A percentile compares a stretch with the other conserved stretches of the same genome.
Evolutionary conservation across 2,329 filamentous ascomycete genomes (phyloP).

Genomic region (Fusarium nurragi): DNA sequence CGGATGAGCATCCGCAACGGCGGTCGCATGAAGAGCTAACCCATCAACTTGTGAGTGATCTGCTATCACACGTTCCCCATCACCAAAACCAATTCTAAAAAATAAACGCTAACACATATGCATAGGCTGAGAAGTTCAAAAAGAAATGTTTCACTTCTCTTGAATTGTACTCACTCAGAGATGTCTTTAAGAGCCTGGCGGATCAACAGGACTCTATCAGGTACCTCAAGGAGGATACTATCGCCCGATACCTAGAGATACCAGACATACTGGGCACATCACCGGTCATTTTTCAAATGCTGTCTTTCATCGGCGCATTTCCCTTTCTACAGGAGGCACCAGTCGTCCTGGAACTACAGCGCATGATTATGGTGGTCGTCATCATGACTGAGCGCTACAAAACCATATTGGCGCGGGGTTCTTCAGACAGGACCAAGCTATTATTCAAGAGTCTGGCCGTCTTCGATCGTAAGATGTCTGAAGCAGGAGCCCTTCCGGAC

Average conservation of each 20-base stretch:
- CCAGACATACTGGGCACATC: slow-evolving; percentile 75
- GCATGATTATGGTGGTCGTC: slow-evolving; percentile 76
- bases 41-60: slow-evolving; percentile 58
- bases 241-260: slow-evolving; percentile 77
- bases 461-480: slow-evolving; percentile 67
- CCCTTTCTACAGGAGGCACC: slow-evolving; percentile 77
- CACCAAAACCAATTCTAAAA: neutral
- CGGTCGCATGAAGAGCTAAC: slow-evolving; percentile 63
- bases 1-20: slow-evolving; percentile 55
- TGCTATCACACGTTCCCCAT: slow-evolving; percentile 12
- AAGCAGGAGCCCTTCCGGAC: slow-evolving; percentile 13
- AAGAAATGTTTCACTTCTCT: slow-evolving; percentile 76
- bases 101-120: slow-evolving; percentile 15
- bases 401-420: slow-evolving; percentile 67
- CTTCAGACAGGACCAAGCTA: slow-evolving; percentile 68
- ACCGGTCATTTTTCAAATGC: slow-evolving; percentile 75
- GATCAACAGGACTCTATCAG: slow-evolving; percentile 69
- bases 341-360: slow-evolving; percentile 73
- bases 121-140: slow-evolving; percentile 70
- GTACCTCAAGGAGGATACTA: slow-evolving; percentile 74
- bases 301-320: slow-evolving; percentile 76
- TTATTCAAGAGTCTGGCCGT: slow-evolving; percentile 78
- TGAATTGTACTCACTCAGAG: slow-evolving; percentile 77
- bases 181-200: slow-evolving; percentile 76
- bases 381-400: slow-evolving; percentile 77